Evolutionary conservation across 192 early-diverging fungal genomes (phyloP), one percentile per base, ranked within the genome.

Genomic region (Blastocladiella britannica): DNA sequence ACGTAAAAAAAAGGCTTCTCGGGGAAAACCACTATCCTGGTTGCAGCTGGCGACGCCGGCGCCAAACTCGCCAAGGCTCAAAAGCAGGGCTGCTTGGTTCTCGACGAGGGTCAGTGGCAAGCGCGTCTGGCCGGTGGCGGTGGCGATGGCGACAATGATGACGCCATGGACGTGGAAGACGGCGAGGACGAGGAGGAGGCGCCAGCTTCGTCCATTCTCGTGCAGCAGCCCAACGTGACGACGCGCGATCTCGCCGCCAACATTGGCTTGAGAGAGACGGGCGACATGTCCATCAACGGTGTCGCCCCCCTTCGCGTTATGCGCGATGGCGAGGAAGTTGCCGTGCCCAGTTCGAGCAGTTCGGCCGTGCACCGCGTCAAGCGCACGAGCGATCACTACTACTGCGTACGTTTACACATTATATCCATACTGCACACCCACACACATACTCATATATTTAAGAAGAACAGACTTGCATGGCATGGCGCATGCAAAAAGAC

Each of bases 351-450:
- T 25, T 9, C 51, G 26, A 57, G 30, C 25, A 60, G 52, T n/a
- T 57, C 66, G 18, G 37, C 53, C 23, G 53, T n/a, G 26, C 69
- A 74, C 54, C 69, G 23, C 7, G 62, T 69, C 58, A 74, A 74
- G 51, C 64, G 72, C 9, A 67, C 63, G 26, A 54, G 56, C 26
- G 64, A 65, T 25, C 69, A 71, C 47, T 74, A 74, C 29, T 71
- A 66, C 31, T 74, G 72, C 25, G 53, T 54, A 27, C 27, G 53
- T 26, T 5, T n/a, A n/a, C n/a, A n/a, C n/a, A n/a, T n/a, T n/a
- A n/a, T n/a, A n/a, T n/a, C n/a, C n/a, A n/a, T n/a, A n/a, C n/a
- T n/a, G n/a, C n/a, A n/a, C n/a, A n/a, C n/a, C n/a, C n/a, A n/a
- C n/a, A n/a, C n/a, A 73, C n/a, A n/a, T n/a, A n/a, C n/a, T n/a